These are phyloP conservation scores for Penicillium sp. DNA, from an alignment of 2,329 filamentous ascomycete species.

Conservation along the genomic window DNA sequence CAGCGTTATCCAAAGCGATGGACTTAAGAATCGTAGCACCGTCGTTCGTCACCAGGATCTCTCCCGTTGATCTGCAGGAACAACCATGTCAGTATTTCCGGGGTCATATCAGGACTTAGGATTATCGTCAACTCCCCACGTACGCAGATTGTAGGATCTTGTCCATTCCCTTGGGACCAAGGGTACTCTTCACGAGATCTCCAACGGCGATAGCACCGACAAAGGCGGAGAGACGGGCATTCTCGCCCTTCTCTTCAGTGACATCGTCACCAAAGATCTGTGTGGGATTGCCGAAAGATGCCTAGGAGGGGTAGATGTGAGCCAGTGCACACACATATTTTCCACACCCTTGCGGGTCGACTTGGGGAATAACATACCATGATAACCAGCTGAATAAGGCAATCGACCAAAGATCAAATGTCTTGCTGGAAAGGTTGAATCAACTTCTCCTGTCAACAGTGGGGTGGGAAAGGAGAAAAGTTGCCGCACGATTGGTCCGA, in stretches of 20 bases:
- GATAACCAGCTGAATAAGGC: conserved; percentile 23
- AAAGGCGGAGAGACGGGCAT: conserved; percentile 97
- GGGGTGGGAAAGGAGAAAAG: conserved; percentile 29
- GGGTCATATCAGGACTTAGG: conserved; percentile 14
- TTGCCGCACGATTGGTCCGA: conserved; percentile 23
- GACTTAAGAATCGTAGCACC: conserved; percentile 97
- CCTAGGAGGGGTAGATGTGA: conserved; percentile 22
- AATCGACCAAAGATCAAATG: conserved; percentile 22
- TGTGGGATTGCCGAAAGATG: conserved; percentile 67
- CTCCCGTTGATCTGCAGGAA: conserved; percentile 72
- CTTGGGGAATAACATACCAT: conserved; percentile 26
- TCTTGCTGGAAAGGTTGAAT: conserved; percentile 18
- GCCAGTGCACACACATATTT: background rate
- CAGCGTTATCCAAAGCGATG: conserved; percentile 96
- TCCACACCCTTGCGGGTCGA: background rate
- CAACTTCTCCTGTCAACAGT: conserved; percentile 26
- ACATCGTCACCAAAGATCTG: conserved; percentile 98
- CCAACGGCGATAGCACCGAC: conserved; percentile 97
- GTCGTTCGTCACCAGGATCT: conserved; percentile 98
- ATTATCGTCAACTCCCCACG: conserved; percentile 36
- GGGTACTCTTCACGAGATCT: conserved; percentile 93
- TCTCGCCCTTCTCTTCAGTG: conserved; percentile 97
- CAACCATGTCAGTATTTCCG: conserved; percentile 16
- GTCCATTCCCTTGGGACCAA: conserved; percentile 98
- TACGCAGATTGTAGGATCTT: conserved; percentile 96